Base-by-base conservation (phyloP, 208 protist genomes). In the Zelonia costaricensis region DNA sequence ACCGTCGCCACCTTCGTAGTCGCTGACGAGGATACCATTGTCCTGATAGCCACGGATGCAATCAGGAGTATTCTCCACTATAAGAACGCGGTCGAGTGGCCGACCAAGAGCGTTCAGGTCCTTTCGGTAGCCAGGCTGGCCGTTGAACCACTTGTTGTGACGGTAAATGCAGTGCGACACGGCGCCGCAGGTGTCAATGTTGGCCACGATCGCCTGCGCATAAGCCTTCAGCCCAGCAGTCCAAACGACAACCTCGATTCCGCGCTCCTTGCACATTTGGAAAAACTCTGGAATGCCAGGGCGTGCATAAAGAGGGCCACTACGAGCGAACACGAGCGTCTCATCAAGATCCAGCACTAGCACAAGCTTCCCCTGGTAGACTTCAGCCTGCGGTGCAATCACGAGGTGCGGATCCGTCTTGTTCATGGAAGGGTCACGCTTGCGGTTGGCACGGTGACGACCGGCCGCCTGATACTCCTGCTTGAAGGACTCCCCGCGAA, bases 111-210 rank as follows among this genome's bases (percentile, higher is more conserved):
- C 79, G 36, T 85, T 78, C 49, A 97, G 58, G 65, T 97, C 92
- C 78, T 97, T 97, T 33, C 88, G 78, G 80, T 97, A 97, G 10
- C 92, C 92, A 28, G 90, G 78, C 61, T 95, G 88, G 1, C 90
- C 90, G 18, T 88, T 97, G 76, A 97, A 97, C 92, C 92, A 97
- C 43, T 96, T 97, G 59, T 79, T 86, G 79, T 97, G 90, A 35
- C 92, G 90, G 55, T 97, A 97, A 68, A 97, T 96, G 69, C 92
- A 97, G 44, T 97, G 92, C 4, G 80, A 66, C 2, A 97, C 84
- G 10, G 85, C 83, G 43, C 84, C 81, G 47, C 74, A 69, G 28
- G 90, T 91, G 69, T 97, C 92, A 63, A 97, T 97, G 62, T 96
- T 95, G 12, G 82, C 66, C 60, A 97, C 84, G 66, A 97, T 94